These are phyloP conservation scores for Hibiscus tridactylites DNA, from an alignment of 345 rosid genomes.

Conservation along the genomic window DNA sequence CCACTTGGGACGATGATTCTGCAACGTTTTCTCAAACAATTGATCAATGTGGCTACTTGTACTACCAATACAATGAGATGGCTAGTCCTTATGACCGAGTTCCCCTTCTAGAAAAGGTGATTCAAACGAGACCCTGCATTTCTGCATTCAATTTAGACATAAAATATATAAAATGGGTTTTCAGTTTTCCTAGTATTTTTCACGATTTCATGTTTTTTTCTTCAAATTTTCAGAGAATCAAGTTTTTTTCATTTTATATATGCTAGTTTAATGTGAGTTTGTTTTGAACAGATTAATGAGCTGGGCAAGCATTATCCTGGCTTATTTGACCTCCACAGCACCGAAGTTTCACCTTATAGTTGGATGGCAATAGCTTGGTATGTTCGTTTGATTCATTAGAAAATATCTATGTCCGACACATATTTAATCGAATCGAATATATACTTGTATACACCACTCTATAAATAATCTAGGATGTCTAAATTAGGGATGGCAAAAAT, in stretches of 20 bases:
- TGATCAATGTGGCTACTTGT: slow-evolving; percentile 13
- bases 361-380: slow-evolving; percentile 42
- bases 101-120: slow-evolving; percentile 19
- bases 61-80: slow-evolving; percentile 26
- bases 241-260: no score
- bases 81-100: slow-evolving; percentile 16
- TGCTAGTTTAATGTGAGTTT: not conserved
- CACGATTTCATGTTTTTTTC: not conserved
- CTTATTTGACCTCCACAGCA: slow-evolving; percentile 17
- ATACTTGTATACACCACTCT: not conserved
- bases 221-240: no score
- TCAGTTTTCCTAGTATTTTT: not conserved
- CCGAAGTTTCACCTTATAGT: slow-evolving; percentile 26
- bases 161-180: not conserved
- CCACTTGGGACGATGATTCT: not conserved
- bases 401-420: not conserved
- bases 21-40: not conserved
- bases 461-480: not conserved
- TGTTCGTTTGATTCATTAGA: not conserved
- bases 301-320: slow-evolving; percentile 19
- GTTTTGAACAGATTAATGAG: slow-evolving; percentile 16
- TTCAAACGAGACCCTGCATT: not conserved
- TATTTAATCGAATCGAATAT: not conserved
- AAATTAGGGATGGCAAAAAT: no score
- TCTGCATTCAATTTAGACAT: not conserved